Conservation (phyloP, 148 eudicot species). For the Tetragonia tetragonoides region DNA sequence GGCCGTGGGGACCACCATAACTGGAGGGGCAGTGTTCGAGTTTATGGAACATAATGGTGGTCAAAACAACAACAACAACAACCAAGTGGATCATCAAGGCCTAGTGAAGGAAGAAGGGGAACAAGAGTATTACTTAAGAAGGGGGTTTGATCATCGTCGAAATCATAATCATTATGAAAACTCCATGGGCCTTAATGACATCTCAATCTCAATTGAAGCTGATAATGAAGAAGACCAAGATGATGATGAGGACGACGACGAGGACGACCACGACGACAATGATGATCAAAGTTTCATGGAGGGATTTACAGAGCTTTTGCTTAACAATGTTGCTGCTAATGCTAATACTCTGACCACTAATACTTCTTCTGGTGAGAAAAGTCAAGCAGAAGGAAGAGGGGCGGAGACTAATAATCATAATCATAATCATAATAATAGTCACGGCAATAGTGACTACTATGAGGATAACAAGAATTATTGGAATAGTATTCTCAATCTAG, state of each 20-base stretch:
- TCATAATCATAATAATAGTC: constrained; percentile 16
- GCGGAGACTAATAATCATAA: constrained; percentile 11
- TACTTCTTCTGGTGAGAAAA: constrained; percentile 18
- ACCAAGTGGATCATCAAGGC: constrained; percentile 21
- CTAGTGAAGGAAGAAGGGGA: constrained; percentile 46
- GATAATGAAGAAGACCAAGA: not conserved
- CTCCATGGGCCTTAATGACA: not conserved
- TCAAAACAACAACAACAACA: constrained; percentile 1
- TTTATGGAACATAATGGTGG: constrained; percentile 39
- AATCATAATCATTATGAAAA: constrained; percentile 10
- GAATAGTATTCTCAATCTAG: constrained; percentile 83
- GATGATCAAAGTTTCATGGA: constrained; percentile 46
- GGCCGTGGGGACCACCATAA: constrained; percentile 15
- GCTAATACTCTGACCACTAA: not conserved
- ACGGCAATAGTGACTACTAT: constrained; percentile 25
- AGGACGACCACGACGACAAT: not conserved
- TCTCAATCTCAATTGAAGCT: not conserved
- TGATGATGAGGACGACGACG: constrained; percentile 2
- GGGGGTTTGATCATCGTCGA: constrained; percentile 3
- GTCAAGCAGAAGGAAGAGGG: constrained; percentile 21
- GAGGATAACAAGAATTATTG: constrained; percentile 85
- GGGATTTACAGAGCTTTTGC: constrained; percentile 71
- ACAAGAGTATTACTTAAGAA: not conserved
- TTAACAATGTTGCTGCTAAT: constrained; percentile 29
- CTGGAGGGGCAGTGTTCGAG: constrained; percentile 32